Evolutionary conservation across 163 green algal species (phyloP).

Genomic region (Scenedesmus sp.): DNA sequence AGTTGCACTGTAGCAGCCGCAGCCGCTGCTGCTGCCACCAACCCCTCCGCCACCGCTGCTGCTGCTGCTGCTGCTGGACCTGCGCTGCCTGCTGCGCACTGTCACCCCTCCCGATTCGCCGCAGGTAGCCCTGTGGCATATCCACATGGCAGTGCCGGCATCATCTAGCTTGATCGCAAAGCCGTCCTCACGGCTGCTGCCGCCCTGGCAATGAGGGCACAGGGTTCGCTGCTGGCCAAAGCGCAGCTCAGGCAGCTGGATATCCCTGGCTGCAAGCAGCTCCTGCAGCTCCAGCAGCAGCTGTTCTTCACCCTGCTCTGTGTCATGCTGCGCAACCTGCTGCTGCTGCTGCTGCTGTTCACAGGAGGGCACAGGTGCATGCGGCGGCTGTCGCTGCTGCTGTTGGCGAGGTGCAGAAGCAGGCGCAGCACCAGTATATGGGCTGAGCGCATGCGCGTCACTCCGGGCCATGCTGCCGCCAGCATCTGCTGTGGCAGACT

Average conservation of each 20-base stretch:
- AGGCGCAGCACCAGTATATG: not conserved
- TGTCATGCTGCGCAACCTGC: not conserved
- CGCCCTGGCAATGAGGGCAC: constrained; percentile 24
- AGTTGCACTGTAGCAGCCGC: not conserved
- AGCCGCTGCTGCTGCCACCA: not conserved
- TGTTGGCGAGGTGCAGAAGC: not conserved
- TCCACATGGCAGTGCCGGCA: constrained; percentile 27
- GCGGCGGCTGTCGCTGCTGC: not conserved
- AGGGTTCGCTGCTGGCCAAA: constrained; percentile 20
- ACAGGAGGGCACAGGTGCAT: not conserved
- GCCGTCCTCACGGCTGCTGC: constrained; percentile 33
- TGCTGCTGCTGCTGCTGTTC: not conserved
- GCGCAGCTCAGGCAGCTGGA: not conserved
- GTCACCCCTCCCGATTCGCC: not conserved
- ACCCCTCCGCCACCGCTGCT: not conserved
- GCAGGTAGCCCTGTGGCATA: constrained; percentile 40
- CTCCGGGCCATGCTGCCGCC: not conserved
- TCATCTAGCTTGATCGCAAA: constrained; percentile 19
- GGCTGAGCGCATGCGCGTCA: not conserved
- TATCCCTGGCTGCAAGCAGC: not conserved
- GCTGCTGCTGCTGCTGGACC: not conserved
- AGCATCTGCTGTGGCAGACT: not conserved
- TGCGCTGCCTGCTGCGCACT: not conserved
- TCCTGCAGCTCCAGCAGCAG: constrained; percentile 33
- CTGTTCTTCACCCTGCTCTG: not conserved